Evolutionary conservation across 495 filamentous ascomycete species (phyloP).

Genomic region (Penicillium manginii): DNA sequence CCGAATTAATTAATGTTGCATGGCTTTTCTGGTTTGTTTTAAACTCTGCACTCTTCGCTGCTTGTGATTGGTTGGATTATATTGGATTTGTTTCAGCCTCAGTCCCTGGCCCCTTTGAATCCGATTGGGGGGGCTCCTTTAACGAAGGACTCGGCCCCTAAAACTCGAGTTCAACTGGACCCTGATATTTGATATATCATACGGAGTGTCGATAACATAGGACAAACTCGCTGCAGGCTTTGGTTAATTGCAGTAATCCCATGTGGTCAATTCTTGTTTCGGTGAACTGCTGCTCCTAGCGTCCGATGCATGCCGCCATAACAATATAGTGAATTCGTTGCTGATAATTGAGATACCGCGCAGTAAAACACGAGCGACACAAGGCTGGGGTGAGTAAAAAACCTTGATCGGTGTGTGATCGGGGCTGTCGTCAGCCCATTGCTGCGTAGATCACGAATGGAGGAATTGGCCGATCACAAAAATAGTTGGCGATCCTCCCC

Average conservation of each 20-base stretch:
- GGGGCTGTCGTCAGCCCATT: neutral
- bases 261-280: too few relatives aligned
- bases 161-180: neutral
- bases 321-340: neutral
- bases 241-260: too few relatives aligned
- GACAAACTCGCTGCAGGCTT: too few relatives aligned
- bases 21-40: neutral
- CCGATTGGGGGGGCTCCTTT: neutral
- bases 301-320: neutral
- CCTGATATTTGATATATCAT: too few relatives aligned
- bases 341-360: neutral
- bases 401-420: neutral
- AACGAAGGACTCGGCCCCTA: neutral
- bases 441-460: neutral
- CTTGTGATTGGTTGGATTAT: neutral
- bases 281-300: neutral
- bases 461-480: neutral
- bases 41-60: neutral
- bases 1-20: neutral
- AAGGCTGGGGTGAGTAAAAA: neutral
- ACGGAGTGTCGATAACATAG: too few relatives aligned
- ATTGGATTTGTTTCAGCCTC: neutral
- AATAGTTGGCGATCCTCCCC: neutral
- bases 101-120: neutral
- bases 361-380: neutral